A percentile compares a stretch with the other conserved stretches of the same genome.
These are phyloP conservation scores for Auriscalpium microsporum DNA, from an alignment of 768 basidiomycete genomes.

Conservation along the genomic window DNA sequence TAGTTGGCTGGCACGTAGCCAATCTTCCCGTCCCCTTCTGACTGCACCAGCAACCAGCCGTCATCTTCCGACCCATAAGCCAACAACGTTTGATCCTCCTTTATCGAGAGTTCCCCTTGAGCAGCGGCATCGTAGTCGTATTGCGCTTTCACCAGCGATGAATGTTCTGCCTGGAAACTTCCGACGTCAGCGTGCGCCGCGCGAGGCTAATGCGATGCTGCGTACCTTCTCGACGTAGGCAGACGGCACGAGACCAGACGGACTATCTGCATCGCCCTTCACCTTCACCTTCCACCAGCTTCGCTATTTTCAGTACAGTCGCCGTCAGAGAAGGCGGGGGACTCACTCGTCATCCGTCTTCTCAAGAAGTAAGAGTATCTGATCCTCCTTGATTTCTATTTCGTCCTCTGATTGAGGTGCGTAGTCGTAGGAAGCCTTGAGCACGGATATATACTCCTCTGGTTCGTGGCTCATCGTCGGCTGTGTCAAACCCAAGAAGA, in stretches of 20 bases:
- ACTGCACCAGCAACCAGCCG: conserved; percentile 87
- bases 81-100: conserved; percentile 68
- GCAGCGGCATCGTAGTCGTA: conserved; percentile 81
- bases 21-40: conserved; percentile 61
- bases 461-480: conserved; percentile 20
- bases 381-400: conserved; percentile 81
- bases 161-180: conserved; percentile 53
- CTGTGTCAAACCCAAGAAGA: neutral
- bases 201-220: conserved; percentile 10
- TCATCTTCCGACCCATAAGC: conserved; percentile 74
- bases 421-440: conserved; percentile 95
- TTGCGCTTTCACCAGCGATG: conserved; percentile 62
- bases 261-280: conserved; percentile 60
- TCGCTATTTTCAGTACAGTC: conserved; percentile 10
- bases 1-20: conserved; percentile 94
- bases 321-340: conserved; percentile 9
- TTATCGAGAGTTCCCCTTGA: conserved; percentile 75
- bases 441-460: conserved; percentile 69
- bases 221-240: conserved; percentile 81
- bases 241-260: conserved; percentile 70
- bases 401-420: conserved; percentile 85
- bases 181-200: conserved; percentile 5
- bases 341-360: conserved; percentile 85
- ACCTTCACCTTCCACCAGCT: conserved; percentile 97
- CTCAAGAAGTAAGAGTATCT: conserved; percentile 80